phyloP scores from a whole-genome alignment of 1,284 basidiomycete species.

The Boletus subluridellus region DNA sequence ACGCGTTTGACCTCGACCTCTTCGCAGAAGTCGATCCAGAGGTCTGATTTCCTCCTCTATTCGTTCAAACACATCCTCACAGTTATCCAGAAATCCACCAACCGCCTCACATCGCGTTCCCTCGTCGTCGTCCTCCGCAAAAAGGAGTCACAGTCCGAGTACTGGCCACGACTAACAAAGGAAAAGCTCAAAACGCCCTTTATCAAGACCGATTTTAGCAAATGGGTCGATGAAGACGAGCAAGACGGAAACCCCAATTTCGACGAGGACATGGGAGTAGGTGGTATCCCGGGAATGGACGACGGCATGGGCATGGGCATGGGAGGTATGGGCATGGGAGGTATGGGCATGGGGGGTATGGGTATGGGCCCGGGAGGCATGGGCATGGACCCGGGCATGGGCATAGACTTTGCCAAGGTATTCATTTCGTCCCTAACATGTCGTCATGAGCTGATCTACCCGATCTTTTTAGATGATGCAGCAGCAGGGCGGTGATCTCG shows the following conservation, averaged over 20 bases:
- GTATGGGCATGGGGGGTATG: conserved; percentile 26
- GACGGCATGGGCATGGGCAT: conserved; percentile 34
- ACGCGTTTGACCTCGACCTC: conserved; percentile 70
- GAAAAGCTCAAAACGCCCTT: conserved; percentile 76
- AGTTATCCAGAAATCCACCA: conserved; percentile 55
- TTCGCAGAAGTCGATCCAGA: conserved; percentile 72
- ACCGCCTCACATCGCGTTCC: conserved; percentile 62
- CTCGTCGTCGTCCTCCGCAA: conserved; percentile 73
- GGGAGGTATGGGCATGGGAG: too few relatives aligned
- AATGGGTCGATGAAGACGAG: conserved; percentile 96
- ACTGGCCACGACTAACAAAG: conserved; percentile 88
- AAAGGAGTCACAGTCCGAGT: conserved; percentile 72
- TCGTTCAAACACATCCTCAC: conserved; percentile 7
- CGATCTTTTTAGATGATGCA: conserved; percentile 57
- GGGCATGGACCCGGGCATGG: too few relatives aligned
- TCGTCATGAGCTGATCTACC: conserved; percentile 7
- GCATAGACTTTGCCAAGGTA: conserved; percentile 59
- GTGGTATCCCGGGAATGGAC: conserved; percentile 43
- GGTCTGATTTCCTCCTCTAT: conserved; percentile 40
- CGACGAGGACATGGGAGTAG: conserved; percentile 42
- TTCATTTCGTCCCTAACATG: conserved; percentile 2
- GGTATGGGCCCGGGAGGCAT: conserved; percentile 25
- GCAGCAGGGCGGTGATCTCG: conserved; percentile 37
- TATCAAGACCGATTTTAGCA: conserved; percentile 88
- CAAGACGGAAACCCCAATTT: conserved; percentile 61